phyloP scores from a whole-genome alignment of 2,329 filamentous ascomycete genomes.

The Ophiostoma montium region DNA sequence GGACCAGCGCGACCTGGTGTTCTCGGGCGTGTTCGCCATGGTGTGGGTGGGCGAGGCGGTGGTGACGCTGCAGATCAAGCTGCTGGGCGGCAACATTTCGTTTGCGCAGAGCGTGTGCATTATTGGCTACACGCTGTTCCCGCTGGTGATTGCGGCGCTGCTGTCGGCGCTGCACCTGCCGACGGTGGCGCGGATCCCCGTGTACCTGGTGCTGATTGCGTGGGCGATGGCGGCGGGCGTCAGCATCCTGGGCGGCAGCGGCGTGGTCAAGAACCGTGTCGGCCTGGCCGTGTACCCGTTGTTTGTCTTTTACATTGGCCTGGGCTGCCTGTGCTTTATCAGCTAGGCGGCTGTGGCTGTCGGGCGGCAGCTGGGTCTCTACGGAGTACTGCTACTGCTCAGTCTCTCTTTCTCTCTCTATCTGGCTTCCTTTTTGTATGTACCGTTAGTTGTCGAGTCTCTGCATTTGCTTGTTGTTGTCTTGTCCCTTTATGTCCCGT shows the following conservation, averaged over 20 bases:
- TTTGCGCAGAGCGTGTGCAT: slow-evolving; percentile 97
- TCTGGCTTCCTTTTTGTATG: too few species aligned
- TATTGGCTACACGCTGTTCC: slow-evolving; percentile 96
- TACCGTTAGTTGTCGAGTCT: too few species aligned
- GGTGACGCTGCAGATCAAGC: slow-evolving; percentile 94
- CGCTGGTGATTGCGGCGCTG: slow-evolving; percentile 81
- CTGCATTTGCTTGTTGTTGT: too few species aligned
- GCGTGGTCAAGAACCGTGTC: slow-evolving; percentile 88
- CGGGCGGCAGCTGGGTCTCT: neutral
- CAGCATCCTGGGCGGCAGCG: slow-evolving; percentile 89
- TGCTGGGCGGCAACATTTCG: slow-evolving; percentile 91
- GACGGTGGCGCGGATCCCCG: slow-evolving; percentile 70
- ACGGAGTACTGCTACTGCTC: neutral
- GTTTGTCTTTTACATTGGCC: slow-evolving; percentile 84
- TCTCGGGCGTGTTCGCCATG: slow-evolving; percentile 91
- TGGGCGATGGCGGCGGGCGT: slow-evolving; percentile 95
- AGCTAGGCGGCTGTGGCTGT: slow-evolving; percentile 37
- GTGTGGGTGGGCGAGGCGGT: slow-evolving; percentile 95
- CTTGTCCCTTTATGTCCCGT: too few species aligned
- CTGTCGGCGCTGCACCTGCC: slow-evolving; percentile 72
- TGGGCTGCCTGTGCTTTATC: slow-evolving; percentile 95
- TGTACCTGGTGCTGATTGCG: slow-evolving; percentile 74
- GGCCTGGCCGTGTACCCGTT: slow-evolving; percentile 89
- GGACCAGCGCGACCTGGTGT: slow-evolving; percentile 76
- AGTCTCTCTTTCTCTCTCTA: neutral